Evolutionary conservation across 331 rosid genomes (phyloP).

Genomic region (Acacia pycnantha): DNA sequence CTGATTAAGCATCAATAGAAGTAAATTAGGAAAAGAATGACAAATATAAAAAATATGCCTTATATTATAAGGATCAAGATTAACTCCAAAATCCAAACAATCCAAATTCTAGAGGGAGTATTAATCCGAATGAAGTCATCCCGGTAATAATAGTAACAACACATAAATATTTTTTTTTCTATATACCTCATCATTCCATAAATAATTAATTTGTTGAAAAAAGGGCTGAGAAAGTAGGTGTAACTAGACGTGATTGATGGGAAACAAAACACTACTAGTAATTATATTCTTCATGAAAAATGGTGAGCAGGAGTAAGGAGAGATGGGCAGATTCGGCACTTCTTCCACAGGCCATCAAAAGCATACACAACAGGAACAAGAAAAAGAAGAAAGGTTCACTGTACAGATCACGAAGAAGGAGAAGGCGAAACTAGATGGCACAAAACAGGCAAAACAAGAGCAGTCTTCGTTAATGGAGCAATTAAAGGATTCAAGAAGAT

Average conservation of each 20-base stretch:
- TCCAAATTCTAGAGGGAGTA: too few relatives aligned
- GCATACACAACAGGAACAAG: constrained; percentile 91
- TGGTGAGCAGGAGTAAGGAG: constrained; percentile 65
- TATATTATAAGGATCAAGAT: too few relatives aligned
- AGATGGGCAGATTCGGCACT: constrained; percentile 77
- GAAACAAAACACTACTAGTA: not conserved
- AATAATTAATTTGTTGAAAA: not conserved
- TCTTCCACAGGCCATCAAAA: constrained; percentile 84
- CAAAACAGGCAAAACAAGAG: constrained; percentile 91
- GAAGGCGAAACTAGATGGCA: constrained; percentile 98
- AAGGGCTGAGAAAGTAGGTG: not conserved
- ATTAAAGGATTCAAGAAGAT: constrained; percentile 87
- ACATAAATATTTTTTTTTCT: not conserved
- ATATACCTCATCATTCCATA: not conserved
- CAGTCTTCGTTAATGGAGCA: constrained; percentile 39
- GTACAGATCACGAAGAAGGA: constrained; percentile 46
- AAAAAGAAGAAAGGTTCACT: constrained; percentile 76
- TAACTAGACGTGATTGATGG: not conserved
- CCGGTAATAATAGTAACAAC: not conserved
- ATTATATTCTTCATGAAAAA: not conserved
- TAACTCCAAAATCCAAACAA: too few relatives aligned
- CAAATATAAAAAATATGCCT: too few relatives aligned
- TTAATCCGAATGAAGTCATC: not conserved
- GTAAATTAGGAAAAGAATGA: too few relatives aligned
- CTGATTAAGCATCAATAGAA: too few relatives aligned